A percentile compares a stretch with the other conserved stretches of the same genome.
Conservation (phyloP, 805 yeast species). For the Middelhovenomyces tepae region DNA sequence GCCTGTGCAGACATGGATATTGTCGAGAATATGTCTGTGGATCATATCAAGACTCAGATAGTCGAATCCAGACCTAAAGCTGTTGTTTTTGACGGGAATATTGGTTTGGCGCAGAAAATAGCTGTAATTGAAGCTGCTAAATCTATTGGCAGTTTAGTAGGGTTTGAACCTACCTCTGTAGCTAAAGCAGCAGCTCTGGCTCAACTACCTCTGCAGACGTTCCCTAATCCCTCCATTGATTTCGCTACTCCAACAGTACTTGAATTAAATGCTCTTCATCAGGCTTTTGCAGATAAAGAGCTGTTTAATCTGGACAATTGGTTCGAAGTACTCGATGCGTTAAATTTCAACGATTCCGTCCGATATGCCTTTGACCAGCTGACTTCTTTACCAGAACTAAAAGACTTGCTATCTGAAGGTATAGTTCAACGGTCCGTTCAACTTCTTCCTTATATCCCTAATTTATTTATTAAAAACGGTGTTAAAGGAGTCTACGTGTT, state of each 20-base stretch:
- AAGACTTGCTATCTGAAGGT: constrained; percentile 33
- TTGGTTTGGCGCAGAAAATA: constrained; percentile 37
- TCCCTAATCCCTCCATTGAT: constrained; percentile 37
- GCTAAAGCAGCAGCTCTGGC: constrained; percentile 50
- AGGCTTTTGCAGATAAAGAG: constrained; percentile 36
- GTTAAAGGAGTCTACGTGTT: constrained; percentile 46
- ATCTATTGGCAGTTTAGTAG: constrained; percentile 26
- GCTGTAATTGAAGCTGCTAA: constrained; percentile 28
- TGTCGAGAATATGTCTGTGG: constrained; percentile 40
- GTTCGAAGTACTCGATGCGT: constrained; percentile 64
- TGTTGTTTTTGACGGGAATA: constrained; percentile 61
- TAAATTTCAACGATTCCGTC: constrained; percentile 41
- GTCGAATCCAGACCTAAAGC: constrained; percentile 35
- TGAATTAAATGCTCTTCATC: constrained; percentile 51
- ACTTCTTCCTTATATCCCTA: constrained; percentile 66
- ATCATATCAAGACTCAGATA: constrained; percentile 37
- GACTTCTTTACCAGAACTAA: constrained; percentile 20
- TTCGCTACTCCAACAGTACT: constrained; percentile 60
- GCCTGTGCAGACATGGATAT: constrained; percentile 86
- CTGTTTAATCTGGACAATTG: constrained; percentile 51
- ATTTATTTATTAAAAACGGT: constrained; percentile 60
- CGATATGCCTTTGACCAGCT: constrained; percentile 37
- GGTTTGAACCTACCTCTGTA: constrained; percentile 73
- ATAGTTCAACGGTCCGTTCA: constrained; percentile 54
- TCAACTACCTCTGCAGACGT: constrained; percentile 29